phyloP scores from a whole-genome alignment of 2,329 filamentous ascomycete species.

The Neonectria ditissima region DNA sequence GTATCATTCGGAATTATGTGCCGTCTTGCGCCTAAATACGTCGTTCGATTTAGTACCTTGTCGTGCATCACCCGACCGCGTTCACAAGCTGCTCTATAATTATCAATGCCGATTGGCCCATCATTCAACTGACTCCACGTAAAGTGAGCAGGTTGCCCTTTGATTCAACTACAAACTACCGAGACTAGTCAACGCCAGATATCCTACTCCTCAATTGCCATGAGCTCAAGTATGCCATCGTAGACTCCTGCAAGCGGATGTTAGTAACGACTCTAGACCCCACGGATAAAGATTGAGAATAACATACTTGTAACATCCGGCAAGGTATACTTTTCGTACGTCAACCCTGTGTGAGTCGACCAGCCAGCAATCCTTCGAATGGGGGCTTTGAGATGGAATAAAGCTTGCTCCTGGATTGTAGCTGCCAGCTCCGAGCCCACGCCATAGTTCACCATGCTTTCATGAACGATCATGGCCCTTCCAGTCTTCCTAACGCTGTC shows the following conservation, averaged over 20 bases:
- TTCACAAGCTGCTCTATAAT: no score
- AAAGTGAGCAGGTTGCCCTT: no score
- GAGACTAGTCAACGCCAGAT: no score
- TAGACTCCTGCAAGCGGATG: conserved; percentile 69
- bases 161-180: no score
- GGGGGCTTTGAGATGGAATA: conserved; percentile 85
- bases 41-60: no score
- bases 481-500: conserved; percentile 88
- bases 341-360: conserved; percentile 82
- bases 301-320: conserved; percentile 87
- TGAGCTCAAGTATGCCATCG: conserved; percentile 75
- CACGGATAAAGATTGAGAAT: no score
- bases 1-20: no score
- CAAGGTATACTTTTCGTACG: conserved; percentile 82
- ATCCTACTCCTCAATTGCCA: no score
- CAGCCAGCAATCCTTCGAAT: conserved; percentile 85
- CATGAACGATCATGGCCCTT: conserved; percentile 86
- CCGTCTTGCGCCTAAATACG: no score
- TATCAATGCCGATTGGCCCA: no score
- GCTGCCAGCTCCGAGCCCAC: conserved; percentile 89
- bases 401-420: conserved; percentile 83
- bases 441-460: conserved; percentile 91
- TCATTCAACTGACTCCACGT: no score
- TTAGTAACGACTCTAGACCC: neutral
- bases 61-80: no score